Conservation (phyloP, 1,284 basidiomycete species). For the Microbotryomycetes sp. region DNA sequence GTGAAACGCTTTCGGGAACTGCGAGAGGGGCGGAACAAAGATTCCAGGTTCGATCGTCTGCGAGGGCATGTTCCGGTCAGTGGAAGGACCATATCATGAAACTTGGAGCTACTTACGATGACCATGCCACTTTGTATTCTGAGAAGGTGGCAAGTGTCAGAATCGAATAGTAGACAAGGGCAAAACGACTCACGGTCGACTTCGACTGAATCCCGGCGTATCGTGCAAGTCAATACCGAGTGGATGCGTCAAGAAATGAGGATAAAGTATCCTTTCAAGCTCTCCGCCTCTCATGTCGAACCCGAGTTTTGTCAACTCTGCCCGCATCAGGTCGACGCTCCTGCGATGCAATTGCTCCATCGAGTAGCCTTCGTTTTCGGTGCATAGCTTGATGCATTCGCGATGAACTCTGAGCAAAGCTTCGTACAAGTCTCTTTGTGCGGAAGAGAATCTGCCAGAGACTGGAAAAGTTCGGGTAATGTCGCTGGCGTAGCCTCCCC, state of each 20-base stretch:
- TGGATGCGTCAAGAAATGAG: conserved; percentile 78
- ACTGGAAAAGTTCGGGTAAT: conserved; percentile 92
- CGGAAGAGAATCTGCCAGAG: conserved; percentile 64
- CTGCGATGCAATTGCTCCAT: conserved; percentile 72
- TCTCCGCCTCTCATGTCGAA: conserved; percentile 57
- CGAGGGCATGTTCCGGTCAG: background rate
- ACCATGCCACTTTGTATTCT: conserved; percentile 73
- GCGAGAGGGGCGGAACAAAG: conserved; percentile 69
- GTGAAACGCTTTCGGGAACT: conserved; percentile 78
- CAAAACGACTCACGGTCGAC: conserved; percentile 39
- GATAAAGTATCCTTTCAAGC: conserved; percentile 69
- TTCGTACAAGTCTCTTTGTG: conserved; percentile 82
- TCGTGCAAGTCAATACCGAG: conserved; percentile 49
- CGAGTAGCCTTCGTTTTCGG: conserved; percentile 50
- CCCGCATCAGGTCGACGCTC: conserved; percentile 61
- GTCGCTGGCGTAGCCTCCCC: conserved; percentile 86
- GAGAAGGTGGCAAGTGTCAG: too few relatives aligned
- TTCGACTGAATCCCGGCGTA: conserved; percentile 42
- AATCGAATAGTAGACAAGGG: too few relatives aligned
- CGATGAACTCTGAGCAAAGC: conserved; percentile 74
- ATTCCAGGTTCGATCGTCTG: conserved; percentile 38
- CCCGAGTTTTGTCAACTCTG: conserved; percentile 74
- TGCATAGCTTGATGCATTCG: conserved; percentile 55
- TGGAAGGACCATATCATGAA: too few relatives aligned
- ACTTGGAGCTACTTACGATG: conserved; percentile 55